A percentile compares a stretch with the other conserved stretches of the same genome.
Conservation (phyloP, 164 flowering plant genomes). For the Umbilicus rupestris region DNA sequence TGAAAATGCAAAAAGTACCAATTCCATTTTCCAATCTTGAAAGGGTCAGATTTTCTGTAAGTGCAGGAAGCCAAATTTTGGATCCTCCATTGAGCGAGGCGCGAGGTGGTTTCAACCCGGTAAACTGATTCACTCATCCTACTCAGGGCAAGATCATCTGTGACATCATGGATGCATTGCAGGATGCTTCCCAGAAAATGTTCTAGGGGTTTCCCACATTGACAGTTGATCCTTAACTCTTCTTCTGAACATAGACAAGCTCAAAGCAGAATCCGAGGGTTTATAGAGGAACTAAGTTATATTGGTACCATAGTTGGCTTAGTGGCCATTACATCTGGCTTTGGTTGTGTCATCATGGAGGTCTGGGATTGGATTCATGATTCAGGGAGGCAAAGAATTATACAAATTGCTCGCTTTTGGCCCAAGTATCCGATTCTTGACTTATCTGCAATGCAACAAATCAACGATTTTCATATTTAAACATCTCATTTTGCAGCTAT, state of each 20-base stretch:
- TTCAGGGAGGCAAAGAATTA: background rate
- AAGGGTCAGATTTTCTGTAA: constrained; percentile 88
- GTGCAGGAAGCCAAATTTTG: constrained; percentile 66
- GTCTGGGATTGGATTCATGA: background rate
- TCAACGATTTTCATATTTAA: no score
- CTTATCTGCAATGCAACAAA: no score
- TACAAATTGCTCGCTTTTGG: background rate
- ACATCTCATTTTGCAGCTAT: no score
- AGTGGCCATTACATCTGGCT: no score
- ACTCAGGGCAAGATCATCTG: constrained; percentile 35
- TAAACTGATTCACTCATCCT: constrained; percentile 77
- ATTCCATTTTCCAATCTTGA: constrained; percentile 88
- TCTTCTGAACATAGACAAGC: no score
- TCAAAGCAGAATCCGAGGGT: background rate
- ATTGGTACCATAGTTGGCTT: background rate
- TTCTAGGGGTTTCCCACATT: no score
- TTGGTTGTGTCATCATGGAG: background rate
- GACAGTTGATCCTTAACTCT: no score
- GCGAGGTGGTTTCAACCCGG: constrained; percentile 71
- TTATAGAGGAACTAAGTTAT: background rate
- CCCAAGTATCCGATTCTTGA: no score
- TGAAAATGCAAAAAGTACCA: constrained; percentile 32
- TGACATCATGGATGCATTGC: background rate
- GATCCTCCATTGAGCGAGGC: constrained; percentile 96
- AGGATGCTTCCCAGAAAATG: no score